A percentile compares a stretch with the other conserved stretches of the same genome.
Conservation (phyloP, 345 rosid genomes). For the Moringa oleifera region DNA sequence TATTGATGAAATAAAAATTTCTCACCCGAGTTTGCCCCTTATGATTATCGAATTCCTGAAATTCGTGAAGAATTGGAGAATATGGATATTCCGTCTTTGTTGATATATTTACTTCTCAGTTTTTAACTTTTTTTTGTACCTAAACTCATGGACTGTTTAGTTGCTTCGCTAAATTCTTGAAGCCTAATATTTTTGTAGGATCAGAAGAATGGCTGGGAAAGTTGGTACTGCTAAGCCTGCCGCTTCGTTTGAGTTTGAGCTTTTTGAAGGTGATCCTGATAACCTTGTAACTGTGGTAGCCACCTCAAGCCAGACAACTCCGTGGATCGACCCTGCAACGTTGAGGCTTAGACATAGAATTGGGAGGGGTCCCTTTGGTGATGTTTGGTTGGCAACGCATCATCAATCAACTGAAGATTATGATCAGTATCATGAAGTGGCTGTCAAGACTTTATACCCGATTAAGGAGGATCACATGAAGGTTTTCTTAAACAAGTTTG, state of each 20-base stretch:
- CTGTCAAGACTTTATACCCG: constrained; percentile 71
- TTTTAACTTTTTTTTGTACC: too few species aligned
- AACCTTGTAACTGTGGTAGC: constrained; percentile 45
- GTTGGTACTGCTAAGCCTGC: constrained; percentile 32
- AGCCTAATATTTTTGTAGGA: not conserved
- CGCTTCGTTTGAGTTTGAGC: constrained; percentile 59
- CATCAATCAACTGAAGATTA: constrained; percentile 57
- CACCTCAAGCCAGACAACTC: constrained; percentile 39
- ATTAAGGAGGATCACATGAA: constrained; percentile 55
- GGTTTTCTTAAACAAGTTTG: constrained; percentile 52
- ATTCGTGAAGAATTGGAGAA: not conserved
- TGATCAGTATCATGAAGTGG: constrained; percentile 73
- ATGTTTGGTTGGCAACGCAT: constrained; percentile 90
- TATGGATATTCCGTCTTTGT: not conserved
- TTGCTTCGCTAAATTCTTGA: too few species aligned
- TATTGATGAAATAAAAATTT: not conserved
- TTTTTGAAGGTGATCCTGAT: constrained; percentile 61
- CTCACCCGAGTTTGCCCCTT: not conserved
- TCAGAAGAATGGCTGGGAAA: constrained; percentile 57
- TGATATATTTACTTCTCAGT: too few species aligned
- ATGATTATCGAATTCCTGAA: not conserved
- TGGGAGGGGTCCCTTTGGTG: constrained; percentile 94
- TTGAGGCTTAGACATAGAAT: constrained; percentile 83
- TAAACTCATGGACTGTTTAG: too few species aligned
- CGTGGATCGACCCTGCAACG: constrained; percentile 62